These are phyloP conservation scores for Pseudozyma tsukubaensis DNA, from an alignment of 1,284 basidiomycete species.

Conservation along the genomic window DNA sequence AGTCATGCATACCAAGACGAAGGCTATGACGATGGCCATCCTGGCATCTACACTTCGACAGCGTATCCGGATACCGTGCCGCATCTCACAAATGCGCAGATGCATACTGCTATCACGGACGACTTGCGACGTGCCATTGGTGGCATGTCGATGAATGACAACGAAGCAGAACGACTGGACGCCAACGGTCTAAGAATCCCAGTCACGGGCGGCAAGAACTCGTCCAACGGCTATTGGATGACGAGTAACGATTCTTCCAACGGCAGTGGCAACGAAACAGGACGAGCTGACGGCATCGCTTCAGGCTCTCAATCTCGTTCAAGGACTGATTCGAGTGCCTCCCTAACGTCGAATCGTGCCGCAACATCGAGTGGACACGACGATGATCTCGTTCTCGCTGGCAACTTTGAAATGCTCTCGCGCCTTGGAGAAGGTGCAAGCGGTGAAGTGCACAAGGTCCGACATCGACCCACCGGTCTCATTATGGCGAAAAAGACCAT, in stretches of 20 bases:
- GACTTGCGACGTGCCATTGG: conserved; percentile 62
- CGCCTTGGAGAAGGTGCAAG: conserved; percentile 94
- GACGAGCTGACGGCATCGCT: conserved; percentile 2
- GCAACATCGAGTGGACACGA: conserved; percentile 30
- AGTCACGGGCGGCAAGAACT: conserved; percentile 30
- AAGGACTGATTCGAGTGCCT: conserved; percentile 25
- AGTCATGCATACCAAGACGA: conserved; percentile 41
- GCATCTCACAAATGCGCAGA: conserved; percentile 47
- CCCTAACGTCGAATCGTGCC: conserved; percentile 26
- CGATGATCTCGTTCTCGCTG: conserved; percentile 61
- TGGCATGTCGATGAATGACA: conserved; percentile 48
- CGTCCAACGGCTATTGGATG: conserved; percentile 46
- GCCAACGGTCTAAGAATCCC: conserved; percentile 43
- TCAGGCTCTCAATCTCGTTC: conserved; percentile 8
- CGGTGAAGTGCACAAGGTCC: conserved; percentile 92
- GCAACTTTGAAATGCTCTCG: conserved; percentile 78
- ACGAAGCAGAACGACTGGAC: conserved; percentile 41
- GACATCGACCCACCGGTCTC: conserved; percentile 78
- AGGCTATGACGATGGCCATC: conserved; percentile 51
- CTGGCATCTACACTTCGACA: conserved; percentile 31
- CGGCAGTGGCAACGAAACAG: conserved; percentile 7
- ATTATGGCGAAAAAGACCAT: conserved; percentile 97
- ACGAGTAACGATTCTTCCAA: conserved; percentile 18
- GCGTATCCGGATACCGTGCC: conserved; percentile 60
- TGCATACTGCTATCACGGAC: conserved; percentile 57